These are phyloP conservation scores for Apocynum venetum DNA, from an alignment of 257 asterid species.

Conservation along the genomic window DNA sequence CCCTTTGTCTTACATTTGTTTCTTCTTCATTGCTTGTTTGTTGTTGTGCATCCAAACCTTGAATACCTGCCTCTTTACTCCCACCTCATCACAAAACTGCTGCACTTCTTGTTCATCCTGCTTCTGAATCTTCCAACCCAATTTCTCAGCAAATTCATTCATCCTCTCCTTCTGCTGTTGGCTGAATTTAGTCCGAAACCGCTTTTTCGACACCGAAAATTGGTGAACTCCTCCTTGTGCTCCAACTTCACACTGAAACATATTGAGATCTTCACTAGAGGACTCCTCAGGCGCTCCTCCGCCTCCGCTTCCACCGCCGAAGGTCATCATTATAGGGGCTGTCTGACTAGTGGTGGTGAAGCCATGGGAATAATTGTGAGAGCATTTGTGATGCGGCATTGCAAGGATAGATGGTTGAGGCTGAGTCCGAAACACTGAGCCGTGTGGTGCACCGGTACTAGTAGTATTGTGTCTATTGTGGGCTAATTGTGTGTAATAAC, in stretches of 20 bases:
- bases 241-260: conserved; percentile 24
- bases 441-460: conserved; percentile 3
- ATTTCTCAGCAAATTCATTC: conserved; percentile 53
- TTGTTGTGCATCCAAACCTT: conserved; percentile 90
- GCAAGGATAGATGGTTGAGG: conserved; percentile 15
- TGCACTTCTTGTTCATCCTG: conserved; percentile 55
- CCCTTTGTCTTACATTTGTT: conserved; percentile 24
- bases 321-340: conserved; percentile 40
- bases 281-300: conserved; percentile 48
- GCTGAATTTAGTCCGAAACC: conserved; percentile 68
- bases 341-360: conserved; percentile 18
- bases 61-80: conserved; percentile 63
- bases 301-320: conserved; percentile 48
- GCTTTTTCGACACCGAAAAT: conserved; percentile 42
- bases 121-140: conserved; percentile 66
- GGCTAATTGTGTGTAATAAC: neutral
- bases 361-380: neutral
- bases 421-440: conserved; percentile 14
- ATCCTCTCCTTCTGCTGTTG: conserved; percentile 57
- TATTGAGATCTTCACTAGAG: conserved; percentile 60
- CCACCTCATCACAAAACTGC: conserved; percentile 46
- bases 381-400: conserved; percentile 8
- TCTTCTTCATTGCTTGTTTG: conserved; percentile 70
- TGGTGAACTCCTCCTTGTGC: conserved; percentile 24
- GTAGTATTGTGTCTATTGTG: conserved; percentile 3